Percentiles rank a stretch among this genome's conserved stretches.
Evolutionary conservation across 1,284 basidiomycete genomes (phyloP).

Genomic region (Tylopilus sp.): DNA sequence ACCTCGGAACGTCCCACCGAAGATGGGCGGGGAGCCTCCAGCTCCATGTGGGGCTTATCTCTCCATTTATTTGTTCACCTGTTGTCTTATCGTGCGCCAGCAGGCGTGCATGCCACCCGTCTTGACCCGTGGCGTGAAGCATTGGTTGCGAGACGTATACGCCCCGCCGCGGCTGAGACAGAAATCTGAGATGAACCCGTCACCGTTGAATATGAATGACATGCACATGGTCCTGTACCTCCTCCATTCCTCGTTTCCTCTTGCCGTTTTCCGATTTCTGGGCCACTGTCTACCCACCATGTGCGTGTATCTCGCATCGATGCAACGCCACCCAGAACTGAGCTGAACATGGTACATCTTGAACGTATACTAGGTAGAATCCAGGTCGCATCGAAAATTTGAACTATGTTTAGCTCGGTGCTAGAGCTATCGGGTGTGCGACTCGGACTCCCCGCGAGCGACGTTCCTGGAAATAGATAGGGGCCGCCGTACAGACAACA

Average conservation of each 20-base stretch:
- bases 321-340: neutral
- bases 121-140: neutral
- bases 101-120: neutral
- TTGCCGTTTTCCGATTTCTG: neutral
- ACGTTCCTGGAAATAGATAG: conserved; percentile 11
- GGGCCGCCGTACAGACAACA: conserved; percentile 4
- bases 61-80: neutral
- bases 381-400: too few species aligned
- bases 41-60: conserved; percentile 8
- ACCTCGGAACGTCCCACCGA: neutral
- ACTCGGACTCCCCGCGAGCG: neutral
- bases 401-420: too few species aligned
- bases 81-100: conserved; percentile 2
- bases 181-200: conserved; percentile 3
- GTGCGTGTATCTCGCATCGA: neutral
- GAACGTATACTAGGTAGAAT: too few species aligned
- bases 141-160: neutral
- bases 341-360: too few species aligned
- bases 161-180: too few species aligned
- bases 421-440: too few species aligned
- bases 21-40: neutral
- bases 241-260: neutral
- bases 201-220: neutral
- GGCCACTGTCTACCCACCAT: conserved; percentile 16
- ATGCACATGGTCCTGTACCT: conserved; percentile 8